Percentiles rank a stretch among this genome's conserved stretches.
These are phyloP conservation scores for Trichophaea hybrida DNA, from an alignment of 2,329 filamentous ascomycete genomes.

Conservation along the genomic window DNA sequence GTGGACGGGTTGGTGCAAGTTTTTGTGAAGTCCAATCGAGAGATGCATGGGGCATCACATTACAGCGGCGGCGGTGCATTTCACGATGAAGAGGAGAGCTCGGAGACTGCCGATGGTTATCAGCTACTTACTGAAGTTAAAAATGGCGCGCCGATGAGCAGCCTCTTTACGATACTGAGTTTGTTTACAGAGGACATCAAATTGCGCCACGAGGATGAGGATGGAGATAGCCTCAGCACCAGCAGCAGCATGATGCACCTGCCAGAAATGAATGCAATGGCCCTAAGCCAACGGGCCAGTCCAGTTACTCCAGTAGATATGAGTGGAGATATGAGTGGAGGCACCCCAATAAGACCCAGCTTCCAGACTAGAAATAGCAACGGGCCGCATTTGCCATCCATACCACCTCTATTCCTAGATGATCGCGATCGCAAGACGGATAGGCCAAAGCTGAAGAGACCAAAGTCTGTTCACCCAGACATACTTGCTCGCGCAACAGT, in stretches of 20 bases:
- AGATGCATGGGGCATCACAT: slow-evolving; percentile 32
- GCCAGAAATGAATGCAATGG: slow-evolving; percentile 9
- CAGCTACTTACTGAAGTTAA: slow-evolving; percentile 93
- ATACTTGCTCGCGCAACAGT: slow-evolving; percentile 92
- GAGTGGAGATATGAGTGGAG: neutral
- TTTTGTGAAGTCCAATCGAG: slow-evolving; percentile 77
- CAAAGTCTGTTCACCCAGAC: slow-evolving; percentile 81
- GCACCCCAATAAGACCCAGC: neutral
- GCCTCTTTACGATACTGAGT: slow-evolving; percentile 90
- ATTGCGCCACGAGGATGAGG: slow-evolving; percentile 56
- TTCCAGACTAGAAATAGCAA: neutral
- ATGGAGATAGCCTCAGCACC: slow-evolving; percentile 29
- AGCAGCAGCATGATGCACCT: slow-evolving; percentile 20
- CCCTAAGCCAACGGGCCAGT: neutral
- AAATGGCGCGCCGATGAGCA: slow-evolving; percentile 97
- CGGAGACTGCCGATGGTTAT: slow-evolving; percentile 60
- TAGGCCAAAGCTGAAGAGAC: slow-evolving; percentile 33
- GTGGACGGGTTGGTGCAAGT: slow-evolving; percentile 95
- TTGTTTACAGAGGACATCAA: slow-evolving; percentile 92
- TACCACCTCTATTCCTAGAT: slow-evolving; percentile 65
- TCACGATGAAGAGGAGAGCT: slow-evolving; percentile 48
- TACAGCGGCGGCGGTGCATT: slow-evolving; percentile 37
- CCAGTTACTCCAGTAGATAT: neutral
- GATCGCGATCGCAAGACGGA: slow-evolving; percentile 25
- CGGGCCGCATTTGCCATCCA: slow-evolving; percentile 37